Evolutionary conservation across 2,329 filamentous ascomycete genomes (phyloP), one percentile per base, ranked within the genome.

Genomic region (Trichoderma sp.): DNA sequence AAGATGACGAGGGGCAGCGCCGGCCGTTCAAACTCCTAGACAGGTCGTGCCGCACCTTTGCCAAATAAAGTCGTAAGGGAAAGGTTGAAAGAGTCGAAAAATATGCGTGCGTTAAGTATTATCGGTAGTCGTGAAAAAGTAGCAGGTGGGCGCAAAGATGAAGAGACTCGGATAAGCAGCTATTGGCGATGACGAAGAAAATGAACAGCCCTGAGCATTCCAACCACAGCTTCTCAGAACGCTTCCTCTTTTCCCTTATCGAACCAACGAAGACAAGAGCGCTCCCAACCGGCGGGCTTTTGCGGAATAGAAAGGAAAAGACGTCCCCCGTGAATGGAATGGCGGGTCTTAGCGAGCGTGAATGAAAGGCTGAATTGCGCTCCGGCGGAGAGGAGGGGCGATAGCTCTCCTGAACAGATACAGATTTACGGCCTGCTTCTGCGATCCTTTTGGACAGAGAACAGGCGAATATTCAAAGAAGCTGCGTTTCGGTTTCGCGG

Each of bases 321-420:
- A 46, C 24, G 46, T 54, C 16, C 56, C 54, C 49, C 43, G 59
- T 56, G 46, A 59, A 59, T 65, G 67, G 59, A 69, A 65, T 69
- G 67, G 60, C 54, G 67, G 67, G 60, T 69, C 60, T 65, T 59
- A 65, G 67, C 54, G 67, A 69, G 43, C 59, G 67, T 69, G 67
- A 69, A 64, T 55, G 3, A 37, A 59, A 30, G 61, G 63, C 28
- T 28, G 54, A 52, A n/a, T 43, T 55, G 32, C 67, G 52, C 59
- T 68, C 59, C 46, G 56, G 26, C 34, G 16, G 32, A 58, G 49
- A 52, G 26, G 26, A 51, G 26, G 21, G 28, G 24, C 16, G 39
- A 11, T 16, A 32, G 4, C n/a, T 32, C 65, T 67, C 56, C 46
- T 54, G 24, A 54, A 32, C 30, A 32, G 30, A 39, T 18, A 26